A percentile compares a stretch with the other conserved stretches of the same genome.
Evolutionary conservation across 805 yeast species (phyloP).

Genomic region (Yamadazyma laniorum): DNA sequence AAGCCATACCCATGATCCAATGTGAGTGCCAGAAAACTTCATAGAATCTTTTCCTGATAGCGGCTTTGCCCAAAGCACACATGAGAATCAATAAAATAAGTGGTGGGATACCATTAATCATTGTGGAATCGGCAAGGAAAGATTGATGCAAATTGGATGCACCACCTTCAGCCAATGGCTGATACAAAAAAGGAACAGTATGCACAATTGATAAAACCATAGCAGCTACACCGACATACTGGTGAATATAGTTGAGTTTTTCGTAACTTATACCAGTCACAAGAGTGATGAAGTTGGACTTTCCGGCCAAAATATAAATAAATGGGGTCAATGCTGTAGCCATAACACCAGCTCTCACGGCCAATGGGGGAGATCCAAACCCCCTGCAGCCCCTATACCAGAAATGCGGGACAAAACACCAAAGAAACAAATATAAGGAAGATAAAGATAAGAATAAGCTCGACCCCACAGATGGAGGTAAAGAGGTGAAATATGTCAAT

Average conservation of each 20-base stretch:
- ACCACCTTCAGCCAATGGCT: constrained; percentile 50
- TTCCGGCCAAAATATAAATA: constrained; percentile 50
- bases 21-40: constrained; percentile 52
- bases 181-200: constrained; percentile 49
- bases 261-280: constrained; percentile 57
- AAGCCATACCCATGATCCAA: constrained; percentile 52
- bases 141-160: constrained; percentile 15
- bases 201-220: constrained; percentile 48
- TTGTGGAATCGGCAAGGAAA: constrained; percentile 20
- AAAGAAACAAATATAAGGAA: constrained; percentile 30
- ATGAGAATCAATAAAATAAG: constrained; percentile 43
- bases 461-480: constrained; percentile 39
- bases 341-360: constrained; percentile 52
- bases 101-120: constrained; percentile 48
- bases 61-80: constrained; percentile 42
- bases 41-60: constrained; percentile 39
- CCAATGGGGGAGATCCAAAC: constrained; percentile 60
- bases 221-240: constrained; percentile 43
- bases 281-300: constrained; percentile 47
- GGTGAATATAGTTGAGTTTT: constrained; percentile 51
- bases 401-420: constrained; percentile 47
- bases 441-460: constrained; percentile 35
- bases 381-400: constrained; percentile 53
- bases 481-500: constrained; percentile 24
- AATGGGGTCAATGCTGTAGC: constrained; percentile 51